phyloP scores from a whole-genome alignment of 2,329 filamentous ascomycete genomes.

The Epichloe baconii region DNA sequence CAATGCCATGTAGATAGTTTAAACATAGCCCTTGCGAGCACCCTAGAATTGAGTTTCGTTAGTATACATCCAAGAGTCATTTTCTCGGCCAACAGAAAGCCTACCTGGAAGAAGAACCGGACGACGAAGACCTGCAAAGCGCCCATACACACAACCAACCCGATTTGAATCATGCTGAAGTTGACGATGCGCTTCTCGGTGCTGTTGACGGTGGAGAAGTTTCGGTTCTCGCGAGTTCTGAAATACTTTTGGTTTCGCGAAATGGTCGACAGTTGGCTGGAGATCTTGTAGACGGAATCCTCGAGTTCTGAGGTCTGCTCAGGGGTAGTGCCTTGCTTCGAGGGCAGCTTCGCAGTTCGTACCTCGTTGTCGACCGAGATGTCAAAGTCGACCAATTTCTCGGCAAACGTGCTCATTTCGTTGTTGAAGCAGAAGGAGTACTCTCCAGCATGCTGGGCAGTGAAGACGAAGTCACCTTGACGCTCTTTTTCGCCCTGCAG shows the following conservation, averaged over 20 bases:
- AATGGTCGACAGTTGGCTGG: slow-evolving; percentile 83
- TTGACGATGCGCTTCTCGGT: slow-evolving; percentile 95
- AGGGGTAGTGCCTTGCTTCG: slow-evolving; percentile 74
- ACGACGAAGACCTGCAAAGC: slow-evolving; percentile 94
- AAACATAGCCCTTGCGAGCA: slow-evolving; percentile 57
- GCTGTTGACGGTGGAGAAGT: slow-evolving; percentile 94
- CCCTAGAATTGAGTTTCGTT: slow-evolving; percentile 28
- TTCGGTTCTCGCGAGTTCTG: slow-evolving; percentile 94
- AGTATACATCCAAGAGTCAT: neutral
- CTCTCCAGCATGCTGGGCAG: slow-evolving; percentile 73
- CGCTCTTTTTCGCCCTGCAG: slow-evolving; percentile 80
- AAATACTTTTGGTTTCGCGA: slow-evolving; percentile 98
- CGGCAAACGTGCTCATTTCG: slow-evolving; percentile 92
- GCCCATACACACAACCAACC: slow-evolving; percentile 89
- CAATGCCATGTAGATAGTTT: slow-evolving; percentile 16
- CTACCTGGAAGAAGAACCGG: slow-evolving; percentile 92
- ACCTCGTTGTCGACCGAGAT: slow-evolving; percentile 90
- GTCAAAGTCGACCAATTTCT: slow-evolving; percentile 97
- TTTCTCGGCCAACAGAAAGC: neutral
- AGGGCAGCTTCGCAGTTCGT: slow-evolving; percentile 61
- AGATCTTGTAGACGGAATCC: slow-evolving; percentile 91
- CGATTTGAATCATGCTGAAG: slow-evolving; percentile 86
- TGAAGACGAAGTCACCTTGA: slow-evolving; percentile 97
- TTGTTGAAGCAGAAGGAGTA: slow-evolving; percentile 99
- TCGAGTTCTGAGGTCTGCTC: slow-evolving; percentile 84